Conservation (phyloP, 768 basidiomycete species). For the Sarcodon aspratus region DNA sequence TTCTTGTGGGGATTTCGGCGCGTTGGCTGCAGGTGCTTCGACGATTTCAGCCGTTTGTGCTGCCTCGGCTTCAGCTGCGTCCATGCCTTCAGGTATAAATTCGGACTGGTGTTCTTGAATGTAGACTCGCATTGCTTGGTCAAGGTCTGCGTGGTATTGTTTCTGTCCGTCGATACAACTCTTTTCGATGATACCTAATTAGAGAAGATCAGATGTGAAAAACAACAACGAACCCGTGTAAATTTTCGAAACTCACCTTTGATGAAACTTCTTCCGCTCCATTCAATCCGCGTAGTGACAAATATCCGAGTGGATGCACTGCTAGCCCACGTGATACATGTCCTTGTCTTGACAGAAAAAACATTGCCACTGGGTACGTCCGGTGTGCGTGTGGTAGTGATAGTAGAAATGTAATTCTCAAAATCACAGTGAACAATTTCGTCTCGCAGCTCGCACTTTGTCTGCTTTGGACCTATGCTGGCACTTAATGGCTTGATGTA, state of each 20-base stretch:
- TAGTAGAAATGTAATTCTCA: constrained; percentile 69
- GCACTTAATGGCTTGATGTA: constrained; percentile 92
- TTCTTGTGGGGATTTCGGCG: constrained; percentile 31
- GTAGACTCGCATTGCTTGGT: constrained; percentile 77
- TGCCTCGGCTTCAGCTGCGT: constrained; percentile 36
- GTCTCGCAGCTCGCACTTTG: constrained; percentile 91
- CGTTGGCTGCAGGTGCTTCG: constrained; percentile 15
- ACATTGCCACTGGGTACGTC: constrained; percentile 92
- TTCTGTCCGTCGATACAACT: constrained; percentile 90
- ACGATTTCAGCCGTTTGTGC: constrained; percentile 31
- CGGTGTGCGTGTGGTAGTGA: constrained; percentile 88
- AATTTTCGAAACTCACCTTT: constrained; percentile 44
- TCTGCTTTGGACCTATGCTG: constrained; percentile 85
- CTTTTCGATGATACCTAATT: constrained; percentile 81
- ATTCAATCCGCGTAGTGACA: constrained; percentile 88
- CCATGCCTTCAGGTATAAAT: constrained; percentile 73
- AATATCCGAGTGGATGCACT: constrained; percentile 63
- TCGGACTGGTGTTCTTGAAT: constrained; percentile 84
- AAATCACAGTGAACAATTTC: constrained; percentile 73
- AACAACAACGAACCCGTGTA: background rate
- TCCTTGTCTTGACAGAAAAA: constrained; percentile 88
- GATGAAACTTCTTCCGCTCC: constrained; percentile 95
- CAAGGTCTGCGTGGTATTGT: constrained; percentile 72
- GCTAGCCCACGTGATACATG: constrained; percentile 92
- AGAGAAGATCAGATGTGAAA: background rate